Base-by-base conservation (phyloP, 192 early-diverging fungal genomes). In the Rhizophlyctis rosea region DNA sequence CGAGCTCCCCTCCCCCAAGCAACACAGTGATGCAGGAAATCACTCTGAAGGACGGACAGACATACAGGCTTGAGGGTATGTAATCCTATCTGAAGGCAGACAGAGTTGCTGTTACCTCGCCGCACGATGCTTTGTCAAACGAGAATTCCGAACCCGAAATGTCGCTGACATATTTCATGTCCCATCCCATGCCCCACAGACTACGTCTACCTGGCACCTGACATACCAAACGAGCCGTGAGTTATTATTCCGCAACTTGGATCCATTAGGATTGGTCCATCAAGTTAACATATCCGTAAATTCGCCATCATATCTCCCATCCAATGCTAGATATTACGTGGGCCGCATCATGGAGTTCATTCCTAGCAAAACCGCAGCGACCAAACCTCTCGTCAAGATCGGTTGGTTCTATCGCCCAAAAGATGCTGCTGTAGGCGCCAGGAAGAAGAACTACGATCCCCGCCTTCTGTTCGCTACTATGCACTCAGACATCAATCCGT, bases 401-500 rank as follows among this genome's bases (percentile, higher is more conserved):
- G 81, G 29, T 71, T 75, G 59, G 79, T 83, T 24, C 57, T 83
- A 88, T 68, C 80, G 92, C 21, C 85, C 89, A 3, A 82, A 86
- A 34, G 91, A 94, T 61, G 75, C 92, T 54, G 72, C 86, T 30
- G 71, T 82, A 16, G 76, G 85, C 21, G 58, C 53, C 1, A 71
- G 74, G 1, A 65, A 68, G 16, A 86, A 81, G 48, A 75, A 75
- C 28, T 76, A 87, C 55, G 90, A 94, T 71, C 79, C 87, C 24
- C 79, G 88, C 4, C 68, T 90, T 7, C 71, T 95, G 32, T 73
- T 92, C 9, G 92, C 92, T 14, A 91, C 89, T 33, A 93, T 96
- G 91, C 85, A 93, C 70, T 87, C 88, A 7, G 92, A 94, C 61
- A 61, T 92, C 64, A 92, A 91, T 54, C 90, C 90, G 14, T 74